These are phyloP conservation scores for Gossypium australe DNA, from an alignment of 345 rosid genomes.

Conservation along the genomic window DNA sequence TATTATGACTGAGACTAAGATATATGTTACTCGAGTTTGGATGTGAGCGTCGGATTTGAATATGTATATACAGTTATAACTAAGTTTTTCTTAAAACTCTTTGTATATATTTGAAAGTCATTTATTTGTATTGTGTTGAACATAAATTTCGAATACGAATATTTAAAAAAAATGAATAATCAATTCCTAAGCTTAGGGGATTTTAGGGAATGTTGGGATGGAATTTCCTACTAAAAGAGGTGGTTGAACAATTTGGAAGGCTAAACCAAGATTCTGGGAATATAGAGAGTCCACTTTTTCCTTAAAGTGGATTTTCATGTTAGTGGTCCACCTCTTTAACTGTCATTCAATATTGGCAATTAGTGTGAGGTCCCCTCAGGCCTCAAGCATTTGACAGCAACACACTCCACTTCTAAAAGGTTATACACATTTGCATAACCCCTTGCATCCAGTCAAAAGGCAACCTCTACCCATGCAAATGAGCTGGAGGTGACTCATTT, in stretches of 20 bases:
- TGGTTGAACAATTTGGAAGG: not conserved
- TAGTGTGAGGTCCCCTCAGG: not conserved
- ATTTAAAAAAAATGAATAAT: too few relatives aligned
- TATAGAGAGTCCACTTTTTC: not conserved
- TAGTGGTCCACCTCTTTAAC: not conserved
- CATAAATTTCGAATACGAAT: too few relatives aligned
- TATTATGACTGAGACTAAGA: not conserved
- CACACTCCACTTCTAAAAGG: conserved; percentile 3
- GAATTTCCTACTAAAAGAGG: not conserved
- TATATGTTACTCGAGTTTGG: too few relatives aligned
- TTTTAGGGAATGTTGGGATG: not conserved
- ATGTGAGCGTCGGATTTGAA: too few relatives aligned
- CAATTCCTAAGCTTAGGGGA: not conserved
- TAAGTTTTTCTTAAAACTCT: too few relatives aligned
- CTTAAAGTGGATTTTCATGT: not conserved
- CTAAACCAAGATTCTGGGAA: not conserved
- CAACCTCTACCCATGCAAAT: not conserved
- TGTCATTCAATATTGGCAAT: not conserved
- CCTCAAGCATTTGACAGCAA: not conserved
- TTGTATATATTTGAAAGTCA: too few relatives aligned
- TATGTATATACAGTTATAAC: too few relatives aligned
- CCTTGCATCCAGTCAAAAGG: conserved; percentile 8
- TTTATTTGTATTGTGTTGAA: too few relatives aligned
- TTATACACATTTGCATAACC: not conserved
- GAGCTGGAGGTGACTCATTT: conserved; percentile 7